phyloP scores from a whole-genome alignment of 2,329 filamentous ascomycete genomes.

The Byssochlamys sp. region DNA sequence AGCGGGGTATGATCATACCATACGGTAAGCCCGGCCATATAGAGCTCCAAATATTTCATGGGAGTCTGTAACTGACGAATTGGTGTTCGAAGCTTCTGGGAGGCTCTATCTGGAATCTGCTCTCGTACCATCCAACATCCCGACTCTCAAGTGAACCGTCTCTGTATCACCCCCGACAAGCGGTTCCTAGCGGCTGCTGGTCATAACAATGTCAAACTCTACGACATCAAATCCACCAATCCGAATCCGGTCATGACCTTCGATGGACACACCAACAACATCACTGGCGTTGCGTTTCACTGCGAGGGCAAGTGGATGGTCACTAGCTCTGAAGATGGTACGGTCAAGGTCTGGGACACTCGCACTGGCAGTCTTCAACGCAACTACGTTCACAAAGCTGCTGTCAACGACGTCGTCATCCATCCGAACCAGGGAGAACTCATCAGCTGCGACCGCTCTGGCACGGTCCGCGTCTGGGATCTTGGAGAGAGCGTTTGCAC shows the following conservation, averaged over 20 bases:
- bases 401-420: conserved; percentile 97
- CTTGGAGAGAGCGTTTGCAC: conserved; percentile 93
- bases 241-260: conserved; percentile 87
- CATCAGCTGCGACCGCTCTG: conserved; percentile 86
- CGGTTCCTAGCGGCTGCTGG: conserved; percentile 77
- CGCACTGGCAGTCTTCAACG: conserved; percentile 75
- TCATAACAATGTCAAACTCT: conserved; percentile 85
- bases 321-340: conserved; percentile 90
- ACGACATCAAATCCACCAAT: conserved; percentile 97
- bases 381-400: conserved; percentile 79
- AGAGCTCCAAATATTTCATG: background rate
- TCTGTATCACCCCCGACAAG: conserved; percentile 97
- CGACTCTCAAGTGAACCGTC: conserved; percentile 93
- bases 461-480: conserved; percentile 92
- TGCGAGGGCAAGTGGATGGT: conserved; percentile 99
- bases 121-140: conserved; percentile 96
- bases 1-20: conserved; percentile 69
- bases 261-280: conserved; percentile 89
- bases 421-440: conserved; percentile 98
- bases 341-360: conserved; percentile 95
- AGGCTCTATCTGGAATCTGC: conserved; percentile 93
- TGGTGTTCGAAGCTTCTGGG: conserved; percentile 67
- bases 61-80: background rate
- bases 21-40: conserved; percentile 45
- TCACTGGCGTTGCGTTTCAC: conserved; percentile 94